Evolutionary conservation across 371 early-diverging fungal species (phyloP).

Genomic region (Actinomortierella wolfii): DNA sequence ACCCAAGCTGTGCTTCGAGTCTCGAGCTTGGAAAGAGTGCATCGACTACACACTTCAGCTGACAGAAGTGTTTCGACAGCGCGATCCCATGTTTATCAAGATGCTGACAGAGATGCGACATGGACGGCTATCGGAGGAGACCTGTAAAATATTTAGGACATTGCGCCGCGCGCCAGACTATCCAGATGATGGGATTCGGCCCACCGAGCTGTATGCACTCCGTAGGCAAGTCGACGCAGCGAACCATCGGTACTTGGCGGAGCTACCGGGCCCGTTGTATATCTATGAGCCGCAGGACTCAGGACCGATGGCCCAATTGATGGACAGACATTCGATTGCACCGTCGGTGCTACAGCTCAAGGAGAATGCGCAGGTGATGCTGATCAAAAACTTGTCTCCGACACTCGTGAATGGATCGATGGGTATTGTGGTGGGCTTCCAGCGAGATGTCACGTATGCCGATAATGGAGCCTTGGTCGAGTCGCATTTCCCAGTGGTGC

Average conservation of each 20-base stretch:
- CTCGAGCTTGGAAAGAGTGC: slow-evolving; percentile 65
- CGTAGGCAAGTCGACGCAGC: slow-evolving; percentile 74
- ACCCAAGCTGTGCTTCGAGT: slow-evolving; percentile 75
- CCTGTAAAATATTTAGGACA: slow-evolving; percentile 51
- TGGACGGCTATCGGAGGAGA: slow-evolving; percentile 58
- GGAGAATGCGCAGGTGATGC: slow-evolving; percentile 85
- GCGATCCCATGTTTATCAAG: slow-evolving; percentile 57
- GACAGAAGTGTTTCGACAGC: slow-evolving; percentile 59
- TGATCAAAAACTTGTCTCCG: slow-evolving; percentile 74
- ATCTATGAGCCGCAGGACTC: slow-evolving; percentile 46
- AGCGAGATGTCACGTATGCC: slow-evolving; percentile 7
- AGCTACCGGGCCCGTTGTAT: slow-evolving; percentile 51
- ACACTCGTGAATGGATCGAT: slow-evolving; percentile 86
- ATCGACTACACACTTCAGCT: slow-evolving; percentile 57
- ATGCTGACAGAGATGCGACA: slow-evolving; percentile 72
- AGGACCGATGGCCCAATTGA: slow-evolving; percentile 47
- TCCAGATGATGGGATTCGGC: slow-evolving; percentile 62
- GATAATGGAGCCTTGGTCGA: slow-evolving; percentile 1
- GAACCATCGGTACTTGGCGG: slow-evolving; percentile 59
- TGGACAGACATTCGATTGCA: slow-evolving; percentile 57
- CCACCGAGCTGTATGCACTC: slow-evolving; percentile 82
- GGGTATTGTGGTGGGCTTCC: slow-evolving; percentile 73
- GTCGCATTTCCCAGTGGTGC: slow-evolving; percentile 58
- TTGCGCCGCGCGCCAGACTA: slow-evolving; percentile 59
- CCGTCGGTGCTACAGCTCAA: slow-evolving; percentile 68